Base-by-base conservation (phyloP, 2,329 filamentous ascomycete genomes). In the Aspergillus versicolor region DNA sequence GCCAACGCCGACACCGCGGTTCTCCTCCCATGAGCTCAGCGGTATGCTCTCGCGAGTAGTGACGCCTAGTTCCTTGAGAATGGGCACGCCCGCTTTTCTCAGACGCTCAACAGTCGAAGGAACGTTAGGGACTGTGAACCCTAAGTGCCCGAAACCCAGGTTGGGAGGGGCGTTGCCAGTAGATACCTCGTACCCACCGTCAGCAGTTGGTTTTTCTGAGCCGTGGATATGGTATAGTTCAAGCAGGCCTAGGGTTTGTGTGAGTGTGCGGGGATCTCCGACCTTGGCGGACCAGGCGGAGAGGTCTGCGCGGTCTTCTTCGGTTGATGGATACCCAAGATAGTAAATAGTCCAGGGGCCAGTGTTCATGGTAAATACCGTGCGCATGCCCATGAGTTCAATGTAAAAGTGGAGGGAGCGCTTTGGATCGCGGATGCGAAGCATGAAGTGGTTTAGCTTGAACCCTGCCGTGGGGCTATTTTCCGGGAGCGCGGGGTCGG, bases 281-380 rank as follows among this genome's bases (percentile, higher is more conserved):
- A 70, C 70, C 7, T 65, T 61, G 42, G 60, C 55, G 11, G 71
- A 69, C 68, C 71, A 75, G 4, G 60, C 43, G 6, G 56, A 41
- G 6, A 72, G 60, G 38, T 73, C 65, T 1, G 64, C 65, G 32
- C 60, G 61, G 44, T 70, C 54, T n/a, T 63, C 64, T 12, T 63
- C 54, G 13, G 69, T 67, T 12, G 69, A 66, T 4, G 73, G 73
- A 42, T 75, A 71, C 6, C 72, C 73, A 5, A 76, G 69, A 54
- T 75, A 76, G 61, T 76, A 76, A 52, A 76, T 70, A 7, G 73
- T 75, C 61, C 73, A 75, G 7, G 72, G 73, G 7, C 74, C 72
- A 34, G 70, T 65, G 50, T 76, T 75, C 67, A 75, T 70, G 21
- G 66, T 73, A 57, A 75, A 76, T 22, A 76, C 63, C 4, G 73